Percentiles rank a stretch among this genome's conserved stretches.
phyloP scores from a whole-genome alignment of 1,284 basidiomycete genomes.

The Irpex lacteus region DNA sequence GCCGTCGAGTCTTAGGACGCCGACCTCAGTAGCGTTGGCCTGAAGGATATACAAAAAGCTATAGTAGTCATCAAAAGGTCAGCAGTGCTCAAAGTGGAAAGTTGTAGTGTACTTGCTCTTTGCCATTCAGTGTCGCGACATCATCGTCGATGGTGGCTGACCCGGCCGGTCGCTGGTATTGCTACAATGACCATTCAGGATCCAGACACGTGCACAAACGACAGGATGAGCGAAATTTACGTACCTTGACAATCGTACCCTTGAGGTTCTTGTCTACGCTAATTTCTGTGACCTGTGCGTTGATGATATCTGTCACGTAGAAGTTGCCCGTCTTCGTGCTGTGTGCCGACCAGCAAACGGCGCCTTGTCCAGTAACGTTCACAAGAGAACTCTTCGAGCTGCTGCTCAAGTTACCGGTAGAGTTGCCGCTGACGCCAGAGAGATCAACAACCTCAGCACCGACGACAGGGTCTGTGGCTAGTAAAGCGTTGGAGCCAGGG shows the following conservation, averaged over 20 bases:
- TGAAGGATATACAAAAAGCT: too few species aligned
- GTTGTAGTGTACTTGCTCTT: too few species aligned
- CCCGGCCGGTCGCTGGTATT: too few species aligned
- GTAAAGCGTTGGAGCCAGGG: conserved; percentile 42
- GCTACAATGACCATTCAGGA: too few species aligned
- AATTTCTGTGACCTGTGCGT: conserved; percentile 44
- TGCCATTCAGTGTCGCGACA: too few species aligned
- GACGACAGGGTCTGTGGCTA: conserved; percentile 43
- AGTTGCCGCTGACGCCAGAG: conserved; percentile 10
- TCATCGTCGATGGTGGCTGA: too few species aligned
- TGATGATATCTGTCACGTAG: conserved; percentile 46
- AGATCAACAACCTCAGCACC: conserved; percentile 48
- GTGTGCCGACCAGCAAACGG: conserved; percentile 48
- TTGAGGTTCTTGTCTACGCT: conserved; percentile 43
- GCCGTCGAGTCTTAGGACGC: too few species aligned
- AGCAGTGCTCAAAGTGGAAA: too few species aligned
- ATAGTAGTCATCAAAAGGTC: too few species aligned
- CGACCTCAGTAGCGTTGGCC: too few species aligned
- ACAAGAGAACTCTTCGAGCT: conserved; percentile 30
- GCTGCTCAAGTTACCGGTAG: conserved; percentile 6
- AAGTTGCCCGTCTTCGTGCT: conserved; percentile 45
- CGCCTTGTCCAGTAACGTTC: conserved; percentile 38
- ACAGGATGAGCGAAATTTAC: background rate
- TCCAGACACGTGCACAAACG: too few species aligned
- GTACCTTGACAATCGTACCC: conserved; percentile 40